Percentiles rank a stretch among this genome's conserved stretches.
phyloP scores from a whole-genome alignment of 73 alveolate species.

The Paramecium bursaria region DNA sequence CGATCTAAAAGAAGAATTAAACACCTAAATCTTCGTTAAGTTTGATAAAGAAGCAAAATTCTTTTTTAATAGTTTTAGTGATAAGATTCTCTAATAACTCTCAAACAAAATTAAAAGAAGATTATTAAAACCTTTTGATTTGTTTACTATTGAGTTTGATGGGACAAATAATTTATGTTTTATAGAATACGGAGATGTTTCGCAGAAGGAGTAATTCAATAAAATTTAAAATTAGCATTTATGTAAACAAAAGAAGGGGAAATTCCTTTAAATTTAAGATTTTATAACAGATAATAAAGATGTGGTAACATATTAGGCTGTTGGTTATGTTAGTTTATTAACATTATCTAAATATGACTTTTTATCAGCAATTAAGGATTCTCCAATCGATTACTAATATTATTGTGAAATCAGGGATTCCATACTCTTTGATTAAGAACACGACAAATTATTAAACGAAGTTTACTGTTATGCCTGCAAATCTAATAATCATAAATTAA shows the following conservation, averaged over 20 bases:
- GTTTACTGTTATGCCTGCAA: constrained; percentile 65
- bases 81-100: neutral
- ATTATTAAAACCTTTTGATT: neutral
- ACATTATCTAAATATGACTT: constrained; percentile 21
- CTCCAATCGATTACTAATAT: constrained; percentile 24
- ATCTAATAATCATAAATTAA: constrained; percentile 47
- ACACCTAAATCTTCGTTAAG: neutral
- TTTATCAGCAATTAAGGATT: constrained; percentile 7
- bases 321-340: constrained; percentile 54
- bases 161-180: constrained; percentile 17
- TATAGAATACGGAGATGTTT: constrained; percentile 15
- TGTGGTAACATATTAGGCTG: constrained; percentile 3
- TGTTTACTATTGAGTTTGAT: constrained; percentile 15
- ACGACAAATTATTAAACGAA: no score
- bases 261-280: constrained; percentile 7
- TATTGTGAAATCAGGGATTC: constrained; percentile 40
- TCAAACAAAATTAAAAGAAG: constrained; percentile 33
- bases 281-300: neutral
- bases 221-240: constrained; percentile 5
- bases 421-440: no score
- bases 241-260: neutral
- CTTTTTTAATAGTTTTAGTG: neutral
- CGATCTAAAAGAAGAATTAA: constrained; percentile 52
- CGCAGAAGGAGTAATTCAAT: neutral
- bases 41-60: neutral